A percentile compares a stretch with the other conserved stretches of the same genome.
Evolutionary conservation across 2,329 filamentous ascomycete genomes (phyloP).

Genomic region (Aspergillus transmontanensis): DNA sequence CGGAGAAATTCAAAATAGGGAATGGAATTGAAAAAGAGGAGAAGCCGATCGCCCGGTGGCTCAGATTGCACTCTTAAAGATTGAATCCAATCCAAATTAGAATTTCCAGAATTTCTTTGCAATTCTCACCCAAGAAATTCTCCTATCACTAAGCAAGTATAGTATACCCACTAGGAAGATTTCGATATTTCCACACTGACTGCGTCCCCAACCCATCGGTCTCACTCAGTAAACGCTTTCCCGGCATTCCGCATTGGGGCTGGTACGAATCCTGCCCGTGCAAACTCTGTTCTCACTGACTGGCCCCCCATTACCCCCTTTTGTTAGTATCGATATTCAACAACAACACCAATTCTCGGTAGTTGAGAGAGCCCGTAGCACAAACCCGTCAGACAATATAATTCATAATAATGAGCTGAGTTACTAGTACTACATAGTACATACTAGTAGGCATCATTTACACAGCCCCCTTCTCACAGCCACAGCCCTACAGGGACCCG

Average conservation of each 20-base stretch:
- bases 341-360: not conserved
- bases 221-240: too few species aligned
- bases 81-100: not conserved
- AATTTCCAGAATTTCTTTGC: not conserved
- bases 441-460: not conserved
- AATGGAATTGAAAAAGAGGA: slow-evolving; percentile 11
- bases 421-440: not conserved
- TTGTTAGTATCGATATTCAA: too few species aligned
- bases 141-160: not conserved
- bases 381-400: not conserved
- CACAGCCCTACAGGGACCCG: not conserved
- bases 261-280: not conserved
- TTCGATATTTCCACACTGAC: not conserved
- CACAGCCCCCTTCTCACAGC: not conserved
- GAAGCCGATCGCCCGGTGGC: not conserved
- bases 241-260: not conserved
- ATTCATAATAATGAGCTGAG: not conserved
- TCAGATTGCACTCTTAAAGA: not conserved
- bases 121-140: not conserved
- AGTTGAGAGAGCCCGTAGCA: not conserved
- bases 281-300: not conserved
- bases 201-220: too few species aligned
- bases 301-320: not conserved
- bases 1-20: slow-evolving; percentile 6
- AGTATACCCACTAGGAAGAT: not conserved